These are phyloP conservation scores for Solanum dulcamara DNA, from an alignment of 257 asterid genomes.

Conservation along the genomic window DNA sequence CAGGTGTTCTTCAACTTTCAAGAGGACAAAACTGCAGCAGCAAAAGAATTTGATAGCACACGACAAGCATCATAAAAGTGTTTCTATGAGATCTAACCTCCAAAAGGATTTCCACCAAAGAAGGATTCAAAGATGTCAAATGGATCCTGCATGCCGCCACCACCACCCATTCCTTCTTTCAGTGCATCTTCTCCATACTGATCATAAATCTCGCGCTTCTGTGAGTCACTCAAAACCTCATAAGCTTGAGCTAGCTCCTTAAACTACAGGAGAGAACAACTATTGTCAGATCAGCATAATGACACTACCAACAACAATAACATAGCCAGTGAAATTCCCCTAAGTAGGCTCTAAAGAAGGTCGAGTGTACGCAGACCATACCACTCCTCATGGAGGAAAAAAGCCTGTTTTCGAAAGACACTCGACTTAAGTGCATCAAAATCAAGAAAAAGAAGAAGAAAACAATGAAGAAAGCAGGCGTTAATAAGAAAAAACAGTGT, in stretches of 20 bases:
- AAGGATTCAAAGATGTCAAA: constrained; percentile 66
- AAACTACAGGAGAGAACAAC: constrained; percentile 20
- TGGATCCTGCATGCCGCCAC: constrained; percentile 48
- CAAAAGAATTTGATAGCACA: neutral
- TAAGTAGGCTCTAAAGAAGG: too few species aligned
- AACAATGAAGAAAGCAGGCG: too few species aligned
- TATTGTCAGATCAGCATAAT: neutral
- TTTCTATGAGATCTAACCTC: constrained; percentile 23
- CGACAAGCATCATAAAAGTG: neutral
- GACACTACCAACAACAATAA: too few species aligned
- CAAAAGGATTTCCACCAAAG: constrained; percentile 39
- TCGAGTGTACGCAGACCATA: too few species aligned
- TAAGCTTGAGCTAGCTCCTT: constrained; percentile 79
- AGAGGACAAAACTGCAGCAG: neutral
- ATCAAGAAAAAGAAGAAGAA: too few species aligned
- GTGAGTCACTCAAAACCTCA: constrained; percentile 61
- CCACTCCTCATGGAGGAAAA: too few species aligned
- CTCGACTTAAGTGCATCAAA: too few species aligned
- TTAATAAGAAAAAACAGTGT: too few species aligned
- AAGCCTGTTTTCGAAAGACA: too few species aligned
- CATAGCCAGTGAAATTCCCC: too few species aligned
- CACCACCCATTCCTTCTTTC: constrained; percentile 68
- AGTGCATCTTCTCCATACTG: constrained; percentile 74
- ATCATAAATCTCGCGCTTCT: constrained; percentile 66
- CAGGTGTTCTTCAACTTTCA: neutral